These are phyloP conservation scores for Trypanosoma platydactyli DNA, from an alignment of 208 protist species.

Conservation along the genomic window DNA sequence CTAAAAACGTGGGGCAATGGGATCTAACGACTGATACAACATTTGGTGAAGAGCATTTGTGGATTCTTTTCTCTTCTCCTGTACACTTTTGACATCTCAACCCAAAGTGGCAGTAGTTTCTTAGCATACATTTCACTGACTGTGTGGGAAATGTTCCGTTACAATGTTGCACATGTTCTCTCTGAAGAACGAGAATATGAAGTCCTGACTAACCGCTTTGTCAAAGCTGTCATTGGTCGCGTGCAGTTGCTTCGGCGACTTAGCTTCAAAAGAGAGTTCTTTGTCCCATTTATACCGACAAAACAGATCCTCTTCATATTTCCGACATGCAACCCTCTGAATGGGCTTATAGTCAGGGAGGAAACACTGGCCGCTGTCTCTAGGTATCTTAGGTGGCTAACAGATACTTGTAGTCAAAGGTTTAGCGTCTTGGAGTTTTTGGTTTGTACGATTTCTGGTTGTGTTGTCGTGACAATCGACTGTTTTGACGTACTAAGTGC, in stretches of 20 bases:
- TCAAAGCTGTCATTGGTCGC: constrained; percentile 29
- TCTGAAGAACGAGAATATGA: constrained; percentile 16
- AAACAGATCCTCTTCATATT: constrained; percentile 64
- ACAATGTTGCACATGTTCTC: constrained; percentile 13
- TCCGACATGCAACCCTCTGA: constrained; percentile 43
- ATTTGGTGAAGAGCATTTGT: constrained; percentile 1
- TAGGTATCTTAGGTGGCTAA: constrained; percentile 25
- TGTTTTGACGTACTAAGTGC: constrained; percentile 48
- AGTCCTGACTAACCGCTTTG: constrained; percentile 1
- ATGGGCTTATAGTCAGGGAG: constrained; percentile 37
- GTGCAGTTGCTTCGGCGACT: constrained; percentile 60
- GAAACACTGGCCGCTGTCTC: constrained; percentile 16
- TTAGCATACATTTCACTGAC: not conserved
- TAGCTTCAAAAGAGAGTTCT: constrained; percentile 69
- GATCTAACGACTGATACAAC: not conserved
- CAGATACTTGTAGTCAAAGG: constrained; percentile 5
- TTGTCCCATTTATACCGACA: constrained; percentile 78
- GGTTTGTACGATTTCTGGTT: constrained; percentile 57
- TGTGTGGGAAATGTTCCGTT: constrained; percentile 17
- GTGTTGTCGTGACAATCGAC: constrained; percentile 41
- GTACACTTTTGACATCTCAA: constrained; percentile 19
- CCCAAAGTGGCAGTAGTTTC: constrained; percentile 1
- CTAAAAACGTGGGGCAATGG: not conserved
- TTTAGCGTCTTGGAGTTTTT: constrained; percentile 47
- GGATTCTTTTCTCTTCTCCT: constrained; percentile 24